These are phyloP conservation scores for Calonectria multiphialidica DNA, from an alignment of 2,329 filamentous ascomycete genomes.

Conservation along the genomic window DNA sequence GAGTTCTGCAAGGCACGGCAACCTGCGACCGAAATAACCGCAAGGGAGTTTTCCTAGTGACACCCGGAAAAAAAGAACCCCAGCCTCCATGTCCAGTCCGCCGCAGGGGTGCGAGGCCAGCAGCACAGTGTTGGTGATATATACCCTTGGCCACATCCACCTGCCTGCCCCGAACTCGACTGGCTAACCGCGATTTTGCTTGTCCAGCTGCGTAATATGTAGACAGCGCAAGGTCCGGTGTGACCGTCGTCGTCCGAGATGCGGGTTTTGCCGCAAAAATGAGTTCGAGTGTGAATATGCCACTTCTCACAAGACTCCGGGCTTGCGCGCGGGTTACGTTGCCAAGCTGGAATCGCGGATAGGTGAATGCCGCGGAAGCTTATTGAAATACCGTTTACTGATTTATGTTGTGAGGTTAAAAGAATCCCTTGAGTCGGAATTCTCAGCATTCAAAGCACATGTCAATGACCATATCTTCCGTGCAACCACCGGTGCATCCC, in stretches of 20 bases:
- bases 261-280: constrained; percentile 18
- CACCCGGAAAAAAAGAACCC: not conserved
- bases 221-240: constrained; percentile 18
- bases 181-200: not conserved
- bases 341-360: constrained; percentile 15
- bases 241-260: constrained; percentile 11
- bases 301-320: not conserved
- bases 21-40: not conserved
- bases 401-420: not conserved
- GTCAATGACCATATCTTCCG: not conserved
- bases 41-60: not conserved
- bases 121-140: not conserved
- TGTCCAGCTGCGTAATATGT: not conserved
- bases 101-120: not conserved
- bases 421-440: constrained; percentile 15
- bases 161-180: too few relatives aligned
- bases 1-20: not conserved
- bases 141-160: not conserved
- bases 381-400: not conserved
- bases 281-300: constrained; percentile 12
- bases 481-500: not conserved
- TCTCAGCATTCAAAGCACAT: constrained; percentile 5
- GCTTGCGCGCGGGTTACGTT: constrained; percentile 19
- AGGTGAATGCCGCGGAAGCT: not conserved
- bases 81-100: not conserved